Percentiles rank a stretch among this genome's conserved stretches.
Conservation (phyloP, 257 asterid genomes). For the Solanum appendiculatum region DNA sequence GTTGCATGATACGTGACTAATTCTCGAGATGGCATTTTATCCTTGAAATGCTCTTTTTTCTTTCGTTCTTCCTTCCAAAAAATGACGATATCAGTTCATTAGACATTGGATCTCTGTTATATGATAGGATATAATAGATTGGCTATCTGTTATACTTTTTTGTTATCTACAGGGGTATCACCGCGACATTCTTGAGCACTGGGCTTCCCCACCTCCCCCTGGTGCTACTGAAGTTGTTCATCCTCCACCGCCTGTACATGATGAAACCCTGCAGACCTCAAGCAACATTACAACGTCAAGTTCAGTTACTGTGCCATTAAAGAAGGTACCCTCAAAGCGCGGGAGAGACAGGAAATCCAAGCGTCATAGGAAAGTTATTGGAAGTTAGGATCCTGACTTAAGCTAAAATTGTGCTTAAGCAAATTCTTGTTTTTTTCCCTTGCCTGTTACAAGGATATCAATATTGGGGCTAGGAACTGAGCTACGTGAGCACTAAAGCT, state of each 20-base stretch:
- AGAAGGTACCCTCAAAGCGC: constrained; percentile 30
- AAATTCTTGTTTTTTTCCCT: background rate
- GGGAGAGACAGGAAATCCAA: constrained; percentile 47
- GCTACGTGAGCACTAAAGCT: constrained; percentile 19
- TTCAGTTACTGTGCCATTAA: background rate
- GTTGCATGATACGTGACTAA: background rate
- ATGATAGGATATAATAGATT: background rate
- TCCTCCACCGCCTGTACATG: constrained; percentile 37
- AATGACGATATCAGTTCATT: background rate
- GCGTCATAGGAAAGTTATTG: constrained; percentile 61
- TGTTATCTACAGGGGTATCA: constrained; percentile 64
- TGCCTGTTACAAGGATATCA: constrained; percentile 19
- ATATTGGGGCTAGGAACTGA: constrained; percentile 8
- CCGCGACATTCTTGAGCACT: constrained; percentile 59
- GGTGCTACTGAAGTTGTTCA: constrained; percentile 6
- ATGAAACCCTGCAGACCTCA: background rate
- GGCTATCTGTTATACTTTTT: background rate
- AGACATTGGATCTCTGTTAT: background rate
- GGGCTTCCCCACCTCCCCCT: constrained; percentile 44
- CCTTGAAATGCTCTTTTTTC: background rate
- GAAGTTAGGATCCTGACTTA: constrained; percentile 19
- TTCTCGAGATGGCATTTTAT: background rate
- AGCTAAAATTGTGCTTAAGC: constrained; percentile 27
- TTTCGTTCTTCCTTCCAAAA: background rate
- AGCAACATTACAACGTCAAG: constrained; percentile 5